Evolutionary conservation across 805 yeast species (phyloP), one percentile per base, ranked within the genome.

Genomic region (Metschnikowia chrysomelidarum): DNA sequence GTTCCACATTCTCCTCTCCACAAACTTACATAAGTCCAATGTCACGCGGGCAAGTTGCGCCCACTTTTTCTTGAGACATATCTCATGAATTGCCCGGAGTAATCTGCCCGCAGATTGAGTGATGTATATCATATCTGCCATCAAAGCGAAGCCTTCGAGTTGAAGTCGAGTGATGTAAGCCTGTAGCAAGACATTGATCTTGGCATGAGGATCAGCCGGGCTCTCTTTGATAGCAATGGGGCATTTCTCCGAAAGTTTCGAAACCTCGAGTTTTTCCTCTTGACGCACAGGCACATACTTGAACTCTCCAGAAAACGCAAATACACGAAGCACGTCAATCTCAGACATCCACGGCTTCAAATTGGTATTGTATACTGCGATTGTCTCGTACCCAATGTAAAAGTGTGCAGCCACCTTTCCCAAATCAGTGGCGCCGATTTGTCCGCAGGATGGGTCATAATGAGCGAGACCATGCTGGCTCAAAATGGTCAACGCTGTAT

Each of bases 61-160:
- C 94, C 95, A 88, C 8, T 73, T 71, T 46, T 80, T 84, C 34
- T 71, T 67, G 29, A 85, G 47, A 7, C 85, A 75, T 21, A 93
- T 76, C 53, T 91, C 96, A 55, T 75, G 79, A 44, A 94, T 73
- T 0, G 98, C 97, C 38, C 97, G 65, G 37, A 89, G 67, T 24
- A 93, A 59, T 53, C 99, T 73, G 3, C 94, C 91, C 1, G 96
- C 97, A 25, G 94, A 87, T 58, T 93, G 98, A 0, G 93, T 84
- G 25, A 93, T 78, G 54, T 86, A 93, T 3, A 87, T 71, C 96
- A 89, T 87, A 64, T 93, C 99, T 0, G 96, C 79, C 73, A 83
- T 78, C 41, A 94, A 61, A 0, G 97, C 96, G 63, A 87, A 86
- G 0, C 98, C 98, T 1, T 84, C 93, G 12, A 93, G 64, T 7